Evolutionary conservation across 331 rosid species (phyloP).

Genomic region (Dryas integrifolia): DNA sequence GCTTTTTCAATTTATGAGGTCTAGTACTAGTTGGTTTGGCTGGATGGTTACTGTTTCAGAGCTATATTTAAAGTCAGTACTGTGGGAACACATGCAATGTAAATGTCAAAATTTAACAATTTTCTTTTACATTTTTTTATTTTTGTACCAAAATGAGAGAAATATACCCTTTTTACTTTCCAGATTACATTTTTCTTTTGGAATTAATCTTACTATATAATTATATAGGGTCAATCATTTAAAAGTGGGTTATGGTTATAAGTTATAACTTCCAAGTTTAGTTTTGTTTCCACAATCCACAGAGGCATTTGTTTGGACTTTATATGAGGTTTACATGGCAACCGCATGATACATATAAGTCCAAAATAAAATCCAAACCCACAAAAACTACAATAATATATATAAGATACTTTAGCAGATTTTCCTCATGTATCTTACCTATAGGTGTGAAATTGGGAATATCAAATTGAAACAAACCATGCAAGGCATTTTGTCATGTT

Average conservation of each 20-base stretch:
- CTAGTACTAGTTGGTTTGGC: background rate
- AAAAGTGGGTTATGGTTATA: background rate
- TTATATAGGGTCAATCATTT: no score
- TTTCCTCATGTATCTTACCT: background rate
- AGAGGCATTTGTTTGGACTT: slow-evolving; percentile 4
- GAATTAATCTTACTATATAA: no score
- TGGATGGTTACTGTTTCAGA: background rate
- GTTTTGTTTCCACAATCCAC: background rate
- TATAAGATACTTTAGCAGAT: background rate
- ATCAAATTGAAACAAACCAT: background rate
- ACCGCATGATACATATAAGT: background rate
- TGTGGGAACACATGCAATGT: background rate
- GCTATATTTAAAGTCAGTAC: background rate
- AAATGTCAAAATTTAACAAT: background rate
- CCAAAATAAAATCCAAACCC: background rate
- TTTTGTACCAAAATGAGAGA: no score
- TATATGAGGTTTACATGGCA: background rate
- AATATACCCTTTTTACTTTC: no score
- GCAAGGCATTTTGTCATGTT: background rate
- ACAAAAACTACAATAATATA: background rate
- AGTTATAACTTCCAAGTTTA: background rate
- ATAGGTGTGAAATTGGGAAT: background rate
- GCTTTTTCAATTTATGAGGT: slow-evolving; percentile 5
- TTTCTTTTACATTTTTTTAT: no score
- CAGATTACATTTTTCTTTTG: no score